phyloP scores from a whole-genome alignment of 208 protist species.

The Herpetomonas samuelpessoai region DNA sequence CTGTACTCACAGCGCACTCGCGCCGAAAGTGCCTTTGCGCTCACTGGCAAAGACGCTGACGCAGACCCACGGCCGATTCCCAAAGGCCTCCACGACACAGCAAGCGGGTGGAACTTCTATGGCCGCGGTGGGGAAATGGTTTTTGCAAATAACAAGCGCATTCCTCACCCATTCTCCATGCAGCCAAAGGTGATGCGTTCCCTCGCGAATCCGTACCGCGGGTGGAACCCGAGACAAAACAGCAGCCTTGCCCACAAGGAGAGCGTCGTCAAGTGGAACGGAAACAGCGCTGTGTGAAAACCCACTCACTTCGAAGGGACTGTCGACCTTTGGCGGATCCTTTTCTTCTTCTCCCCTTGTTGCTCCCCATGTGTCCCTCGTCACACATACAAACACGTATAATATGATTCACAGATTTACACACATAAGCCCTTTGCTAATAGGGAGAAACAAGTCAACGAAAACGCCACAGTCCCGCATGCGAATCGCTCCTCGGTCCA shows the following conservation, averaged over 20 bases:
- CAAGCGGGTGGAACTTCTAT: constrained; percentile 84
- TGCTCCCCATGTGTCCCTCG: constrained; percentile 1
- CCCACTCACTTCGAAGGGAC: too few relatives aligned
- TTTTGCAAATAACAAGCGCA: constrained; percentile 63
- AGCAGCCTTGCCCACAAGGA: constrained; percentile 79
- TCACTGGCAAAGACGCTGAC: constrained; percentile 34
- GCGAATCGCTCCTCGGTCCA: too few relatives aligned
- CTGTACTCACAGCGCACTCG: constrained; percentile 22
- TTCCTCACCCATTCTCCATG: constrained; percentile 64
- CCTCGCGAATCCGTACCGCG: constrained; percentile 67
- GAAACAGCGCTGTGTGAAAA: constrained; percentile 59
- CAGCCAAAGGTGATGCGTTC: constrained; percentile 86
- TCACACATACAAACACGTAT: constrained; percentile 4
- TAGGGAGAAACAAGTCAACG: too few relatives aligned
- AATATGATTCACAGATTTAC: too few relatives aligned
- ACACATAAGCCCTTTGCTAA: too few relatives aligned
- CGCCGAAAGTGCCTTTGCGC: constrained; percentile 25
- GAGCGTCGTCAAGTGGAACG: constrained; percentile 88
- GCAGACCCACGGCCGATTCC: constrained; percentile 73
- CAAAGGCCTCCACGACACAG: constrained; percentile 77
- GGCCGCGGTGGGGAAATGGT: constrained; percentile 84
- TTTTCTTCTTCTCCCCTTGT: too few relatives aligned
- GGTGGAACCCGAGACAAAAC: constrained; percentile 76
- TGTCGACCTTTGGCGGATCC: too few relatives aligned
- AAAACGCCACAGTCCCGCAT: too few relatives aligned